Evolutionary conservation across 805 yeast genomes (phyloP).

Genomic region (Wickerhamomyces tratensis): DNA sequence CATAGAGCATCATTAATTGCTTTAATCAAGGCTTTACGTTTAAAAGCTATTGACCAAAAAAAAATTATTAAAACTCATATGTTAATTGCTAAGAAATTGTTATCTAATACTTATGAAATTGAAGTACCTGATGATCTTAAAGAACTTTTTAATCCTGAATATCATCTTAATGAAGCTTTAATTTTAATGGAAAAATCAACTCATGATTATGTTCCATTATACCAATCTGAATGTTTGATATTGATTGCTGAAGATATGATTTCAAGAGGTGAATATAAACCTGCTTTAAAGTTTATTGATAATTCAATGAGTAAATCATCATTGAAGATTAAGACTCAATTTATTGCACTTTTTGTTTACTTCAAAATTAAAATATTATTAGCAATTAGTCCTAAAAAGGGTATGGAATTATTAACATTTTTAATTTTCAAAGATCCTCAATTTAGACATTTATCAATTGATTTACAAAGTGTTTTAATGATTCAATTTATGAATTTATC

Average conservation of each 20-base stretch:
- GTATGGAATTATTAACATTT: background rate
- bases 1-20: slow-evolving; percentile 18
- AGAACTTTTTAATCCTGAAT: slow-evolving; percentile 3
- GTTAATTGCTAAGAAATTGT: slow-evolving; percentile 19
- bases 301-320: background rate
- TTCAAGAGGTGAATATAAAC: slow-evolving; percentile 2
- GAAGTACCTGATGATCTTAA: background rate
- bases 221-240: slow-evolving; percentile 3
- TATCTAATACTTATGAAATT: background rate
- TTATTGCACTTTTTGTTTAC: background rate
- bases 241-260: slow-evolving; percentile 1
- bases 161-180: slow-evolving; percentile 6
- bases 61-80: slow-evolving; percentile 17
- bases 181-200: slow-evolving; percentile 5
- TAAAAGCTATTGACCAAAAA: slow-evolving; percentile 18
- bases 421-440: background rate
- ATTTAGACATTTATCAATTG: background rate
- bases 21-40: slow-evolving; percentile 11
- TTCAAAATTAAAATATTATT: background rate
- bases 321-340: too few species aligned
- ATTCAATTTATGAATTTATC: background rate
- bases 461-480: background rate
- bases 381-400: background rate
- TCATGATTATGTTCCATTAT: background rate
- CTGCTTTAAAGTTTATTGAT: slow-evolving; percentile 4